Percentiles rank a stretch among this genome's conserved stretches.
These are phyloP conservation scores for Gentiana macrophylla DNA, from an alignment of 257 asterid species.

Conservation along the genomic window DNA sequence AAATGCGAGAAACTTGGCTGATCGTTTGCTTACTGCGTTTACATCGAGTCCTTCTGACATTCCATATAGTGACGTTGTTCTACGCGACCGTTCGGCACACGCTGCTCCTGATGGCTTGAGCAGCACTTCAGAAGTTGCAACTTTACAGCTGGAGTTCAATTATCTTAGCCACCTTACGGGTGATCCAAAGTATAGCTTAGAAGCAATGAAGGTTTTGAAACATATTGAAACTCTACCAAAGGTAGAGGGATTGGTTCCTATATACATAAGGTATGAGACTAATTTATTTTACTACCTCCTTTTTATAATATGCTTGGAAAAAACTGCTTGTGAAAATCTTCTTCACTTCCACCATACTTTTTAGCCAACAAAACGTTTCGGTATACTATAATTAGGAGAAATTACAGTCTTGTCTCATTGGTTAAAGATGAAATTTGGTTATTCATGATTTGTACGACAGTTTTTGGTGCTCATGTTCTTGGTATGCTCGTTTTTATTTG, in stretches of 20 bases:
- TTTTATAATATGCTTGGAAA: too few species aligned
- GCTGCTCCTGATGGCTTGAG: constrained; percentile 93
- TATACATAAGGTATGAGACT: constrained; percentile 61
- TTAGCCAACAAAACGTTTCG: too few species aligned
- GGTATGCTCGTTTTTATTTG: not conserved
- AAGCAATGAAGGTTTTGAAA: constrained; percentile 92
- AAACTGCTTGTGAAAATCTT: too few species aligned
- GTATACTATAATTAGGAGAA: too few species aligned
- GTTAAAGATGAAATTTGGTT: too few species aligned
- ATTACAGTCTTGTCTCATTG: too few species aligned
- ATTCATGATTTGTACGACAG: not conserved
- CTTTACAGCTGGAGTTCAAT: constrained; percentile 90
- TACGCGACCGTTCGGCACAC: constrained; percentile 64
- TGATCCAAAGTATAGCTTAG: constrained; percentile 60
- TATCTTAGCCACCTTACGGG: constrained; percentile 78
- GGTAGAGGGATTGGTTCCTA: constrained; percentile 92
- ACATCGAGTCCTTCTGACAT: constrained; percentile 71
- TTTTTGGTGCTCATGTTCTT: not conserved
- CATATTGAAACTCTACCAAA: constrained; percentile 69
- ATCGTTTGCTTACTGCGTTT: constrained; percentile 75
- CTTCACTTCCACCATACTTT: too few species aligned
- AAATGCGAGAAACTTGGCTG: constrained; percentile 80
- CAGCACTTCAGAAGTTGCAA: constrained; percentile 91
- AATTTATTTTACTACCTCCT: too few species aligned
- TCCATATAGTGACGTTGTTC: constrained; percentile 83